phyloP scores from a whole-genome alignment of 495 filamentous ascomycete species.

The Aspergillus heteromorphus region DNA sequence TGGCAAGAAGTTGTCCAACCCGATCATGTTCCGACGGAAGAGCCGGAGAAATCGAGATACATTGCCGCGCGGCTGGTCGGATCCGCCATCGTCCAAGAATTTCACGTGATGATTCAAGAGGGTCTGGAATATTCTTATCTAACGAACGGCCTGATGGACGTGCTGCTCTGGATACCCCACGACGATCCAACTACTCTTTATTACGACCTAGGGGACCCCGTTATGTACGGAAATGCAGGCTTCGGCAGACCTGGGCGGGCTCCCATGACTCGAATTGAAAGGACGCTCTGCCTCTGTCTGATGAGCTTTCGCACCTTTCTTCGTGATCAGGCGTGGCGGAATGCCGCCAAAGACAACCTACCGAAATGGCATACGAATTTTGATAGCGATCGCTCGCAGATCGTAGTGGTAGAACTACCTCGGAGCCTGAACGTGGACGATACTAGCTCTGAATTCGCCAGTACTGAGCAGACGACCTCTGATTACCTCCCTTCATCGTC shows the following conservation, averaged over 20 bases:
- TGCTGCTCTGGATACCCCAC: conserved; percentile 28
- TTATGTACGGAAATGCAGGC: too few species aligned
- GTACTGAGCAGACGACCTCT: not conserved
- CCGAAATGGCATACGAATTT: conserved; percentile 19
- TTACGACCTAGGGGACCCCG: conserved; percentile 31
- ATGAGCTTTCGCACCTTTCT: conserved; percentile 17
- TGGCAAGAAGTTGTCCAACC: conserved; percentile 18
- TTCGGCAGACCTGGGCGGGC: too few species aligned
- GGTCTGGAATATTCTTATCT: too few species aligned
- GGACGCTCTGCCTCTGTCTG: conserved; percentile 25
- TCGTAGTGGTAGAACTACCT: conserved; percentile 10
- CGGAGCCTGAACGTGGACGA: conserved; percentile 1
- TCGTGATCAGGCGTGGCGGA: conserved; percentile 28
- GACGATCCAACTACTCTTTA: conserved; percentile 31
- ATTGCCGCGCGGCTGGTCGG: conserved; percentile 13
- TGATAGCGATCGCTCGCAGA: conserved; percentile 15
- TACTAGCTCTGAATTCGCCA: not conserved
- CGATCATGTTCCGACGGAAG: conserved; percentile 10
- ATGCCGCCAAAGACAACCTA: conserved; percentile 13
- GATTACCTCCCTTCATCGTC: conserved; percentile 16
- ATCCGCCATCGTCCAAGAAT: conserved; percentile 18
- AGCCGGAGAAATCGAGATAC: conserved; percentile 18
- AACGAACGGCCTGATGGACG: conserved; percentile 22
- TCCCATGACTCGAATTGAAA: too few species aligned
- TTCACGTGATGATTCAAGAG: conserved; percentile 26